Evolutionary conservation across 2,329 filamentous ascomycete species (phyloP).

Genomic region (Lasiodiplodia theobromae): DNA sequence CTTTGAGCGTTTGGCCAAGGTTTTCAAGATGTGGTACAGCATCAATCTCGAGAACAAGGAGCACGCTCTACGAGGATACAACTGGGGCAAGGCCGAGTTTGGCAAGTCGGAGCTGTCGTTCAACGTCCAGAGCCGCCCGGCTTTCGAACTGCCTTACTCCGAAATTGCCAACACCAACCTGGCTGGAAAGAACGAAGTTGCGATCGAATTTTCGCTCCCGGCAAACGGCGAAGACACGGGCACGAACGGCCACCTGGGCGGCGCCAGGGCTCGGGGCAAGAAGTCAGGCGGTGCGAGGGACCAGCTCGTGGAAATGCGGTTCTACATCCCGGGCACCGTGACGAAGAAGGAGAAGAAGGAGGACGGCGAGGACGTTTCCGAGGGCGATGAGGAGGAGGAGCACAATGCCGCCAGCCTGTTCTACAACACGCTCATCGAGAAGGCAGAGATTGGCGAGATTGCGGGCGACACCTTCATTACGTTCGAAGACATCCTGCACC

Average conservation of each 20-base stretch:
- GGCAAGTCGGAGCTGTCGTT: constrained; percentile 93
- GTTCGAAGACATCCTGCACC: constrained; percentile 94
- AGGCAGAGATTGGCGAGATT: constrained; percentile 98
- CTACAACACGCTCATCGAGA: constrained; percentile 97
- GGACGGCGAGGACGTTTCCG: constrained; percentile 68
- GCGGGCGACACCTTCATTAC: constrained; percentile 98
- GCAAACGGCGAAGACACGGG: constrained; percentile 74
- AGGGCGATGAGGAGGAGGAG: constrained; percentile 76
- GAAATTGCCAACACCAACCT: constrained; percentile 98
- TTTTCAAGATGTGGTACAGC: constrained; percentile 99
- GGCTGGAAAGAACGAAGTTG: constrained; percentile 96
- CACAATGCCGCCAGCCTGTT: constrained; percentile 97
- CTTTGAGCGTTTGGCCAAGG: constrained; percentile 85
- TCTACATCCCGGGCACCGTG: constrained; percentile 92
- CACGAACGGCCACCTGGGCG: constrained; percentile 75
- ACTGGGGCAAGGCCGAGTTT: constrained; percentile 99
- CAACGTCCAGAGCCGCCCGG: constrained; percentile 94
- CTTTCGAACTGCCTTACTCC: constrained; percentile 95
- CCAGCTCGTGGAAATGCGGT: constrained; percentile 97
- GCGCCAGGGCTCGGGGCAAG: constrained; percentile 78
- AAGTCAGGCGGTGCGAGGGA: constrained; percentile 90
- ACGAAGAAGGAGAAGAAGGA: constrained; percentile 74
- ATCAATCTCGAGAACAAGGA: constrained; percentile 91
- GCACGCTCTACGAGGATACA: constrained; percentile 95
- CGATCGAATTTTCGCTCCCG: constrained; percentile 87